phyloP scores from a whole-genome alignment of 2,329 filamentous ascomycete species.

The Cryphonectria japonica region DNA sequence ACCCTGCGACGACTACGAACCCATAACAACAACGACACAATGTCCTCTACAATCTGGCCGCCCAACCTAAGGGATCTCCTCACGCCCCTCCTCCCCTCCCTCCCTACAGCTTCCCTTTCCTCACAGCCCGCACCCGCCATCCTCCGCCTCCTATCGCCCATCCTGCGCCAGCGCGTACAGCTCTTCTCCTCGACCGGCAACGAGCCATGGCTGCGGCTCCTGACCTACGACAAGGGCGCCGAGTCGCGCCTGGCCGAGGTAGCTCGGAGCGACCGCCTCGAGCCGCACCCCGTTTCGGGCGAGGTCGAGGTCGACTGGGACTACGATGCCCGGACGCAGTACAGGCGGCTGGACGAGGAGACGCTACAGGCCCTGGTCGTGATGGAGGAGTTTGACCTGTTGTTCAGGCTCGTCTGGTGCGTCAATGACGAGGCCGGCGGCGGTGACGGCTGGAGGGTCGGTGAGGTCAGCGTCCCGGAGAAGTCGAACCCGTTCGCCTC shows the following conservation, averaged over 20 bases:
- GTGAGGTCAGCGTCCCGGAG: conserved; percentile 68
- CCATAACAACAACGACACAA: conserved; percentile 30
- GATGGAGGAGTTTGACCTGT: conserved; percentile 61
- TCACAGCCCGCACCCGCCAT: conserved; percentile 59
- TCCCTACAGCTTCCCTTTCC: conserved; percentile 63
- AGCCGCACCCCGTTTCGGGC: conserved; percentile 81
- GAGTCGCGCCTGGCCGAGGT: conserved; percentile 62
- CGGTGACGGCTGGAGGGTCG: conserved; percentile 70
- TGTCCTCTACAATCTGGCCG: conserved; percentile 41
- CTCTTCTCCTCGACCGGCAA: conserved; percentile 62
- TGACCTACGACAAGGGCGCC: conserved; percentile 68
- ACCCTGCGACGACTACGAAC: background rate
- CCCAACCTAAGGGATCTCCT: conserved; percentile 55
- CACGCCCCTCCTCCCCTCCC: conserved; percentile 60
- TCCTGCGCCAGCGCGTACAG: conserved; percentile 67
- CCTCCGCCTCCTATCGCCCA: conserved; percentile 65
- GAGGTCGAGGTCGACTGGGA: conserved; percentile 77
- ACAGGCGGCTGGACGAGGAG: conserved; percentile 72
- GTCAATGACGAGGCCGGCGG: conserved; percentile 64
- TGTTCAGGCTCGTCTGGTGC: conserved; percentile 72
- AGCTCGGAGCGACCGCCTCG: conserved; percentile 65
- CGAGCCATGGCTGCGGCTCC: conserved; percentile 74
- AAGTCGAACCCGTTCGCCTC: conserved; percentile 58
- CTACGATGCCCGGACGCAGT: conserved; percentile 65
- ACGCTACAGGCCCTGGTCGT: conserved; percentile 71